Conservation (phyloP, 2,329 filamentous ascomycete genomes). For the Septoria linicola region DNA sequence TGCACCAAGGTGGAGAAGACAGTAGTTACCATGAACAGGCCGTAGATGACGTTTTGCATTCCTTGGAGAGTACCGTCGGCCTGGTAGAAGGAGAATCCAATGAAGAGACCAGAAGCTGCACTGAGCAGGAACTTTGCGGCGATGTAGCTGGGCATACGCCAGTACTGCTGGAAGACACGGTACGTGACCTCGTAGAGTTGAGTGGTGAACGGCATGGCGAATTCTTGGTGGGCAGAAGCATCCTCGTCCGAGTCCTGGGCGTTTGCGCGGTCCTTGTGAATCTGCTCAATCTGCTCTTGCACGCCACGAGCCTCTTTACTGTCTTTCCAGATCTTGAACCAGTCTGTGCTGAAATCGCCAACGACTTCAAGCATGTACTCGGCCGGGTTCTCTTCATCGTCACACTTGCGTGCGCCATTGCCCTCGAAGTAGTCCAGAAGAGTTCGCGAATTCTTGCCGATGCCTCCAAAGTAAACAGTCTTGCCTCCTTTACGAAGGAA, state of each 20-base stretch:
- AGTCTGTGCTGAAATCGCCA: slow-evolving; percentile 41
- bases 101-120: slow-evolving; percentile 51
- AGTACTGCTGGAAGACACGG: slow-evolving; percentile 47
- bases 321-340: slow-evolving; percentile 44
- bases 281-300: slow-evolving; percentile 41
- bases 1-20: slow-evolving; percentile 50
- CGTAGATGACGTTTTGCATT: slow-evolving; percentile 49
- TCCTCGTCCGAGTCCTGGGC: slow-evolving; percentile 35
- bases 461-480: slow-evolving; percentile 51
- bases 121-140: slow-evolving; percentile 60
- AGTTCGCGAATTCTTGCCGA: slow-evolving; percentile 44
- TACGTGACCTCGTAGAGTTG: slow-evolving; percentile 42
- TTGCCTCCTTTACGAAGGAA: slow-evolving; percentile 47
- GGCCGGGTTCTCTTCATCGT: slow-evolving; percentile 63
- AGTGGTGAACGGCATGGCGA: slow-evolving; percentile 43
- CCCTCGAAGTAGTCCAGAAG: slow-evolving; percentile 57
- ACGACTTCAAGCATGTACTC: slow-evolving; percentile 69
- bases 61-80: slow-evolving; percentile 41
- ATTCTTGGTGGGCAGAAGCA: slow-evolving; percentile 42
- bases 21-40: slow-evolving; percentile 51
- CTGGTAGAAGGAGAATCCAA: slow-evolving; percentile 48
- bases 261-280: slow-evolving; percentile 40
- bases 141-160: slow-evolving; percentile 48
- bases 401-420: slow-evolving; percentile 62
- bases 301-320: slow-evolving; percentile 36